Base-by-base conservation (phyloP, 768 basidiomycete genomes). In the Imleria badia region DNA sequence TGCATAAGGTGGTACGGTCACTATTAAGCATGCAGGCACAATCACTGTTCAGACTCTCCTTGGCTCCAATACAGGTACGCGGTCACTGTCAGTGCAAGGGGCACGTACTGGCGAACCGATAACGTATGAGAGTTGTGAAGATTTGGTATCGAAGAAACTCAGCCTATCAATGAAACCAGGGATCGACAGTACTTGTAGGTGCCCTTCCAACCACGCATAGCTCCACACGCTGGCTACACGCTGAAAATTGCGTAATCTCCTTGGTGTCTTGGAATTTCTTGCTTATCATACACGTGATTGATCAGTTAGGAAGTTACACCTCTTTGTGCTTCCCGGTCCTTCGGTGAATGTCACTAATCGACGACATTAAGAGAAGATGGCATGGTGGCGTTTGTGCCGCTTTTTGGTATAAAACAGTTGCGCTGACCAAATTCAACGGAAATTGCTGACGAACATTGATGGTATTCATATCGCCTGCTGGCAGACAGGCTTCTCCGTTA, bases 341-440 rank as follows among this genome's bases (percentile, higher is more conserved):
- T 36, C 17, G 38, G 41, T 2, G 23, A 45, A 45, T 46, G 40
- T 39, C 59, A 45, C 46, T 26, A 23, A 10, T 35, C 40, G 22
- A 44, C 38, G 26, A 44, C 47, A 57, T 54, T 30, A 51, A 38
- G 51, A 38, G 51, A 57, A 47, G 38, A 48, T 52, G 51, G 45
- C 44, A 23, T 12, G 20, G 55, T 60, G 53, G 57, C 53, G 49
- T 60, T 54, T 39, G 34, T 35, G 30, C 47, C 39, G 41, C 44
- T 34, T 48, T 56, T 51, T 38, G 45, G 34, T 55, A 49, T 55
- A 55, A 51, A 40, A 23, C 48, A 39, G 31, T 60, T 60, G 54
- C 66, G 63, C 61, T 63, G 64, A 60, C 56, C 53, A 46, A 58
- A 60, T 63, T 38, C 42, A 23, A 53, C 65, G 66, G 66, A 66